Evolutionary conservation across 1,284 basidiomycete genomes (phyloP), one percentile per base, ranked within the genome.

Genomic region (Coniophora puteana): DNA sequence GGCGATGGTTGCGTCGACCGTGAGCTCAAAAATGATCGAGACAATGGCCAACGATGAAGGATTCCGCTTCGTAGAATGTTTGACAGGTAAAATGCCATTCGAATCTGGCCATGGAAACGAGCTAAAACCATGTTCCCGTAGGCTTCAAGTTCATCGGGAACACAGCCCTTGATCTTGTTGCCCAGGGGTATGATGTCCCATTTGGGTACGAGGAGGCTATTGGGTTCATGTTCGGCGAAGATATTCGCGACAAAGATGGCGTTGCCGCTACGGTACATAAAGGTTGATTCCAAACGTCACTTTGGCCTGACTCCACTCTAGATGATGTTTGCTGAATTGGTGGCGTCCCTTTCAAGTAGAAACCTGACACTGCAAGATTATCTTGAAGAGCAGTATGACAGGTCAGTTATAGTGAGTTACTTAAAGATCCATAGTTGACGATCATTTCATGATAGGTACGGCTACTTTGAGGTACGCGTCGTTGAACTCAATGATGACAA

Each of bases 161-260:
- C 54, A 82, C 78, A 4, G 86, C 83, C 2, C 63, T 89, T 20
- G 65, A 72, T 35, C 69, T 91, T 8, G 79, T 75, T 14, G 55
- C 63, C 29, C 63, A 80, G 36, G 89, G 88, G 1, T 89, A 75
- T 53, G 74, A 82, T 20, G 86, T 89, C 8, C 77, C 76, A 0
- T 91, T 92, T 57, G 88, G 83, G 7, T 93, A 93, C 51, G 89
- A 93, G 59, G 89, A 93, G 60, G 90, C 90, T 1, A 90, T 93
- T 41, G 87, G 89, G 2, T 93, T 77, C 54, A 90, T 91, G 87
- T 80, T 89, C 56, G 86, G 86, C 11, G 65, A 73, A 6, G 68
- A 79, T 32, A 77, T 92, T 48, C 72, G 85, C 23, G 90, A 93
- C 56, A 93, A 93, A 55, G 89, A 93, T 54, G 89, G 89, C 3